Conservation (phyloP, 179 eudicot genomes). For the Spergularia azorica region DNA sequence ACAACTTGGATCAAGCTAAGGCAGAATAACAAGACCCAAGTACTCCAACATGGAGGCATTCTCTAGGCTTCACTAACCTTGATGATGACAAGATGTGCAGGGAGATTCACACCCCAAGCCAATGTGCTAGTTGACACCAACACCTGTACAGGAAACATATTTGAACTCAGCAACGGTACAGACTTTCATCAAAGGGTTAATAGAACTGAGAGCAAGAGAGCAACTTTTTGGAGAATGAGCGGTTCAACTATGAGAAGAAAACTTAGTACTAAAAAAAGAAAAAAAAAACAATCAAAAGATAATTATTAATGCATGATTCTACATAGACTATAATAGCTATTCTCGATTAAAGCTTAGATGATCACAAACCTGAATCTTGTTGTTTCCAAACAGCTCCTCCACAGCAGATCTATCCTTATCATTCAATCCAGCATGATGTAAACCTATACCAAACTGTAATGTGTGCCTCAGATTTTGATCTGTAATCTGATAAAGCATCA, state of each 20-base stretch:
- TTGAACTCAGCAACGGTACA: not conserved
- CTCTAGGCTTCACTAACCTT: constrained; percentile 54
- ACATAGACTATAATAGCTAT: not conserved
- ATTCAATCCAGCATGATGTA: constrained; percentile 95
- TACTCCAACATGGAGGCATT: not conserved
- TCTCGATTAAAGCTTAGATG: constrained; percentile 6
- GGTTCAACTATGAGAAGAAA: not conserved
- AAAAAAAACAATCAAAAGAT: not conserved
- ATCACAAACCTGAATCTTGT: constrained; percentile 76
- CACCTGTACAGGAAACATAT: constrained; percentile 46
- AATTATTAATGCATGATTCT: not conserved
- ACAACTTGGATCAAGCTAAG: no score
- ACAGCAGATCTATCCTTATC: constrained; percentile 91
- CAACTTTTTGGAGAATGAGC: not conserved
- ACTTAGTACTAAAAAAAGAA: no score
- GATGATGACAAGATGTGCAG: constrained; percentile 95
- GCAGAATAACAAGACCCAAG: no score
- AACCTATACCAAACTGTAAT: constrained; percentile 92
- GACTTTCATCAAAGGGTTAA: not conserved
- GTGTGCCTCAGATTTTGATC: constrained; percentile 97
- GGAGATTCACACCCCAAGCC: constrained; percentile 99
- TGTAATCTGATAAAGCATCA: constrained; percentile 85
- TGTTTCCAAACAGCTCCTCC: constrained; percentile 95
- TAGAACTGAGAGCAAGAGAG: constrained; percentile 14
- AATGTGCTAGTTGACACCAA: constrained; percentile 98